Conservation (phyloP, 2,329 filamentous ascomycete species). For the Phaeophleospora eucalypticola region DNA sequence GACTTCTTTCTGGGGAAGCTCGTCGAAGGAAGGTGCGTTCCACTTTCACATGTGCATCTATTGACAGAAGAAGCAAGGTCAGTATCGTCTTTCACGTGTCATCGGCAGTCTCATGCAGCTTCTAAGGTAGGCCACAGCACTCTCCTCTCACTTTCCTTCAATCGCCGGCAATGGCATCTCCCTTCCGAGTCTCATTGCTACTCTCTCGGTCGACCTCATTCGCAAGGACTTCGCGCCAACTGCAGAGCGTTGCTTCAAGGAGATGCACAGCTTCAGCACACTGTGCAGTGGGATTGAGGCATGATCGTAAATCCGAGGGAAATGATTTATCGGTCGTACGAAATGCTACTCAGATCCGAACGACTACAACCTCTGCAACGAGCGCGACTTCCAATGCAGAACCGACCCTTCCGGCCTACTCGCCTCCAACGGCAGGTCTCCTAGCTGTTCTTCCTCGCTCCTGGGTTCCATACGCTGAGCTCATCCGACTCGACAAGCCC, state of each 20-base stretch:
- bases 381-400: background rate
- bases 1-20: background rate
- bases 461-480: slow-evolving; percentile 76
- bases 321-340: too few relatives aligned
- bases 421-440: slow-evolving; percentile 66
- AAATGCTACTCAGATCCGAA: background rate
- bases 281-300: background rate
- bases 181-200: slow-evolving; percentile 13
- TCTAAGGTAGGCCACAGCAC: slow-evolving; percentile 19
- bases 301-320: background rate
- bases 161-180: slow-evolving; percentile 13
- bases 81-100: slow-evolving; percentile 3
- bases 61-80: background rate
- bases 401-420: slow-evolving; percentile 43
- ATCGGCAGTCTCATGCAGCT: background rate
- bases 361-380: background rate
- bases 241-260: slow-evolving; percentile 8
- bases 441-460: slow-evolving; percentile 65
- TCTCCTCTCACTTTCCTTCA: too few relatives aligned
- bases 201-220: slow-evolving; percentile 13
- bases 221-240: slow-evolving; percentile 17
- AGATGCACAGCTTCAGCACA: slow-evolving; percentile 15
- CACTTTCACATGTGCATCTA: background rate
- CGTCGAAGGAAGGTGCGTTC: background rate
- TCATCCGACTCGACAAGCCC: slow-evolving; percentile 77